These are phyloP conservation scores for Ophiostoma piceae DNA, from an alignment of 2,329 filamentous ascomycete genomes.

Conservation along the genomic window DNA sequence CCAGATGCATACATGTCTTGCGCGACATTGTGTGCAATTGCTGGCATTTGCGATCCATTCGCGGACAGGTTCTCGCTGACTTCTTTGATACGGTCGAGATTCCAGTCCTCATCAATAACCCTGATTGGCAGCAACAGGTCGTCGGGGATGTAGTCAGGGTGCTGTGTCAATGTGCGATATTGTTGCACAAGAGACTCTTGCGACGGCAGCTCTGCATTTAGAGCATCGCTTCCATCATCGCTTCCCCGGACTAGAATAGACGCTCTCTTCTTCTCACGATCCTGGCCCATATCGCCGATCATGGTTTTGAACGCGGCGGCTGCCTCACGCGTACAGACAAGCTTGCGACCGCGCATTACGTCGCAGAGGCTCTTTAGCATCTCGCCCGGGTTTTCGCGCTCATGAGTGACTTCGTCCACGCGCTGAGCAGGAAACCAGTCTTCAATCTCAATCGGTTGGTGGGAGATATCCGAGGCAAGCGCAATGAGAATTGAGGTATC, in stretches of 20 bases:
- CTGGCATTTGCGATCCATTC: slow-evolving; percentile 33
- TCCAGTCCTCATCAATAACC: slow-evolving; percentile 46
- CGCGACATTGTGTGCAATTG: slow-evolving; percentile 39
- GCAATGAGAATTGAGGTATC: slow-evolving; percentile 68
- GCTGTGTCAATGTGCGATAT: slow-evolving; percentile 37
- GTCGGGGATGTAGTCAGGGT: slow-evolving; percentile 35
- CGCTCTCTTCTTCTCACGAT: slow-evolving; percentile 55
- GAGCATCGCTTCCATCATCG: neutral
- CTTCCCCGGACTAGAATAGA: slow-evolving; percentile 41
- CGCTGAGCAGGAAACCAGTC: slow-evolving; percentile 53
- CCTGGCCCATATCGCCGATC: slow-evolving; percentile 57
- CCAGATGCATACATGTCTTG: slow-evolving; percentile 34
- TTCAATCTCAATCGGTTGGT: slow-evolving; percentile 39
- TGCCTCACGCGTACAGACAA: slow-evolving; percentile 64
- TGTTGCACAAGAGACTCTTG: slow-evolving; percentile 24
- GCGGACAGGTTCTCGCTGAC: slow-evolving; percentile 21
- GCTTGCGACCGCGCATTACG: slow-evolving; percentile 47
- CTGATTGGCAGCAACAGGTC: slow-evolving; percentile 51
- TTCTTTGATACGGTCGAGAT: slow-evolving; percentile 33
- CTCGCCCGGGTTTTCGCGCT: slow-evolving; percentile 56
- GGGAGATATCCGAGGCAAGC: slow-evolving; percentile 67
- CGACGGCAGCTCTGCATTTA: slow-evolving; percentile 26
- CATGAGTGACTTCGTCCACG: slow-evolving; percentile 58
- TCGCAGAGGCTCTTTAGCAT: slow-evolving; percentile 54
- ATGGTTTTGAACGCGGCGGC: slow-evolving; percentile 62